phyloP scores from a whole-genome alignment of 2,329 filamentous ascomycete genomes.

The Dactylonectria macrodidyma region DNA sequence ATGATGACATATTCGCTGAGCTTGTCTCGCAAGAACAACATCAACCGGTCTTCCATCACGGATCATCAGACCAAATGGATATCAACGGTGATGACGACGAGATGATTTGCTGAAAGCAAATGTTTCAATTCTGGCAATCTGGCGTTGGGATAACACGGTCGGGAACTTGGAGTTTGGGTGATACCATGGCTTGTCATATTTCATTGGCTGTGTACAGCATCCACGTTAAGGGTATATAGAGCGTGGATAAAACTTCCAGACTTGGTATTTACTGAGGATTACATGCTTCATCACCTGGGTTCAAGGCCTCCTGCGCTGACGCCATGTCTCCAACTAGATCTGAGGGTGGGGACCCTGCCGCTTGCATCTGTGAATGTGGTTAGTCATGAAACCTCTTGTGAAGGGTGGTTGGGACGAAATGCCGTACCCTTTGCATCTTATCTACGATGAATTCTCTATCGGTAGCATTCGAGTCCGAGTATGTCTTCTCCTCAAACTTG shows the following conservation, averaged over 20 bases:
- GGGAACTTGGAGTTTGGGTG: slow-evolving; percentile 41
- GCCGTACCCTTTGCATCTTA: slow-evolving; percentile 92
- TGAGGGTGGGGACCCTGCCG: slow-evolving; percentile 87
- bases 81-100: slow-evolving; percentile 54
- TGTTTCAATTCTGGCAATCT: slow-evolving; percentile 18
- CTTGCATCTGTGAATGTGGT: slow-evolving; percentile 84
- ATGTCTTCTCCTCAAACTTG: slow-evolving; percentile 87
- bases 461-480: slow-evolving; percentile 84
- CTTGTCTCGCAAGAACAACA: slow-evolving; percentile 52
- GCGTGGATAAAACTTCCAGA: slow-evolving; percentile 40
- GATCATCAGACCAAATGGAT: slow-evolving; percentile 62
- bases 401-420: not conserved
- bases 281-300: slow-evolving; percentile 73
- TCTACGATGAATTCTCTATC: slow-evolving; percentile 96
- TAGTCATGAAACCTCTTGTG: slow-evolving; percentile 3
- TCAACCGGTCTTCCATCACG: slow-evolving; percentile 29
- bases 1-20: slow-evolving; percentile 72
- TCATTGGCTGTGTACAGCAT: slow-evolving; percentile 45
- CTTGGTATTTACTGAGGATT: slow-evolving; percentile 68
- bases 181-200: slow-evolving; percentile 34
- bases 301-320: slow-evolving; percentile 81
- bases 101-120: slow-evolving; percentile 18
- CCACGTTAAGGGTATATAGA: slow-evolving; percentile 48
- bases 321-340: slow-evolving; percentile 94
- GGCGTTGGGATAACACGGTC: slow-evolving; percentile 39